Evolutionary conservation across 2,329 filamentous ascomycete species (phyloP), one percentile per base, ranked within the genome.

Genomic region (Botrytis cinerea): DNA sequence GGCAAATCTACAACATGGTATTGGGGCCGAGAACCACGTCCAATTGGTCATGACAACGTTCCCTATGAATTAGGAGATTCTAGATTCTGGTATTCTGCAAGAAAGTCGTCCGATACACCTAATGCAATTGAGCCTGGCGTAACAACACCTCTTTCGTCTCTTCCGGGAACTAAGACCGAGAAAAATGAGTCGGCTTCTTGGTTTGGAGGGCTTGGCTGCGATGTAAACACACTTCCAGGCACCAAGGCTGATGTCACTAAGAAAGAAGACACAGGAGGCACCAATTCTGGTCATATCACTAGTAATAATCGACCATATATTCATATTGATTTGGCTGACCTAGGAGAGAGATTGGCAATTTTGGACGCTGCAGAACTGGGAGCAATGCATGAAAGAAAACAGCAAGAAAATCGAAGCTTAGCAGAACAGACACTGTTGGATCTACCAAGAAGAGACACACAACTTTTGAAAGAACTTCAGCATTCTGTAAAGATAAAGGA

Each of bases 311-410:
- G 64, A 28, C 64, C 64, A 14, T 68, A 25, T 28, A 20, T 28
- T 43, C 46, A 9, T 43, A 54, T 68, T 40, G 46, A 68, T 22
- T 28, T 68, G 35, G 64, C 25, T 40, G 48, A 68, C n/a, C 16
- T 68, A 12, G 64, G 18, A 28, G 10, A 54, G 48, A 54, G 25
- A 22, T 54, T 68, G 16, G 64, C 64, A 40, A 35, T 40, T n/a
- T 57, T 68, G 18, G 64, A 68, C 2, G 48, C 48, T 28, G 64
- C 64, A 54, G 48, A 68, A 28, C n/a, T 68, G 18, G 35, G 35
- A 54, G 64, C 64, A 14, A 28, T 32, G 35, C 35, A 68, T 22
- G 48, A 68, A 48, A 43, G 18, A 9, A 28, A 32, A 1, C 25
- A 54, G 20, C 64, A 68, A 28, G 35, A 14, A 16, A 68, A 43